Evolutionary conservation across 345 rosid genomes (phyloP), one percentile per base, ranked within the genome.

Genomic region (Cardamine resedifolia): DNA sequence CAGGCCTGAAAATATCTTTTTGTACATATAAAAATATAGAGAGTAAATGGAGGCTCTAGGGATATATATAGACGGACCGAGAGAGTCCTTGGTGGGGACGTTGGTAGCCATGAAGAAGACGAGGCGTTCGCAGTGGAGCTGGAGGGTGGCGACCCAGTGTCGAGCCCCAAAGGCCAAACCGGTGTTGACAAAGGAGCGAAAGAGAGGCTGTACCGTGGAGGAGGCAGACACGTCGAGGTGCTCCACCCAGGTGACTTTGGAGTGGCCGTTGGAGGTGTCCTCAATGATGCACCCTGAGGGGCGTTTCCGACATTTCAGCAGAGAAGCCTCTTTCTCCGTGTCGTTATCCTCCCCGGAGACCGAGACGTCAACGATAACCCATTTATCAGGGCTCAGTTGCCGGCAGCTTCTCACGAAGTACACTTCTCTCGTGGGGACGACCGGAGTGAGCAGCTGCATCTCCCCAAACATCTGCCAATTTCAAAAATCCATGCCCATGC

Each of bases 81-180:
- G 85, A 58, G 99, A 91, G 80, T 96, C 99, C 77, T 96, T 96
- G 44, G 97, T 90, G 11, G 99, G 99, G 70, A 96, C 98, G 74
- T 96, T 92, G 66, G 97, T 96, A 31, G 99, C 99, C 99, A 96
- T 90, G 88, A 86, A 92, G 87, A 96, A 96, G 15, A 92, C 98
- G 6, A 87, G 89, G 70, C 92, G 84, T 66, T 96, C 99, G 24
- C 99, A 95, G 48, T 91, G 97, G 56, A 83, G 90, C 83, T 88
- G 92, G 77, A 95, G 68, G 2, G 97, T 87, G 57, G 92, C 82
- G 48, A 90, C 79, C 99, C 99, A 91, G 74, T 86, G 99, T 69
- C 86, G 83, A 24, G 99, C 99, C 12, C 99, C 98, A 44, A 95
- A 95, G 49, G 99, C 97, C 55, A 88, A 72, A 52, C 99, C 99